These are phyloP conservation scores for Coemansia sp. DNA, from an alignment of 192 early-diverging fungal species.

Conservation along the genomic window DNA sequence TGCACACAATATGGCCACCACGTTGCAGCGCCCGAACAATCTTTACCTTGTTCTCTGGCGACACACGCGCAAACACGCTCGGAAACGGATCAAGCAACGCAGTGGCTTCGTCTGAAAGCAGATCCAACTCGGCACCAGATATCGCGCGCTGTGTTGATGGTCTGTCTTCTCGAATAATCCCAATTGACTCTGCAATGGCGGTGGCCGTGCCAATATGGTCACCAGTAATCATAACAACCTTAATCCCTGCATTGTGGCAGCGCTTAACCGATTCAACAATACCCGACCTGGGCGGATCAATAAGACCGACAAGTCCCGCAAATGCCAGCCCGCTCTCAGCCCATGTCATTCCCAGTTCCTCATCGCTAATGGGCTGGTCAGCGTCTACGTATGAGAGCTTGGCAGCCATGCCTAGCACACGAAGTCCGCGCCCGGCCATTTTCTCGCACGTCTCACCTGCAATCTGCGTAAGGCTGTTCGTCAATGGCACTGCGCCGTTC, in stretches of 20 bases:
- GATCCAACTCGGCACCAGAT: slow-evolving; percentile 84
- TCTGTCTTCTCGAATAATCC: slow-evolving; percentile 71
- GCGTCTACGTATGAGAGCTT: slow-evolving; percentile 58
- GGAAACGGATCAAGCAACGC: slow-evolving; percentile 82
- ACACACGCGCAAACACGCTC: slow-evolving; percentile 93
- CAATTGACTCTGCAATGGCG: slow-evolving; percentile 87
- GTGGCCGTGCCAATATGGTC: slow-evolving; percentile 92
- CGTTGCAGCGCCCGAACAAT: slow-evolving; percentile 90
- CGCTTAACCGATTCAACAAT: slow-evolving; percentile 76
- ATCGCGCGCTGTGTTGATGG: slow-evolving; percentile 68
- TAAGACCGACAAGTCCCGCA: slow-evolving; percentile 87
- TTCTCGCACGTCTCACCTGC: slow-evolving; percentile 45
- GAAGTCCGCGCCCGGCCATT: slow-evolving; percentile 84
- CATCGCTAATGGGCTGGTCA: slow-evolving; percentile 53
- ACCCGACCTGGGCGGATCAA: slow-evolving; percentile 86
- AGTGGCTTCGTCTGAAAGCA: slow-evolving; percentile 87
- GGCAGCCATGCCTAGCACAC: slow-evolving; percentile 86
- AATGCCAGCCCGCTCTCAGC: slow-evolving; percentile 75
- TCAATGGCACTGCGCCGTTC: slow-evolving; percentile 25
- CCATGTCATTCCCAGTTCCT: slow-evolving; percentile 48
- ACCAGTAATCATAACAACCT: slow-evolving; percentile 97
- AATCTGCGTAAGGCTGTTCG: slow-evolving; percentile 21
- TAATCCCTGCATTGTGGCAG: slow-evolving; percentile 91
- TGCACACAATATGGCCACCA: slow-evolving; percentile 71
- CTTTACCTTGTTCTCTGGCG: slow-evolving; percentile 95